A percentile compares a stretch with the other conserved stretches of the same genome.
Evolutionary conservation across 768 basidiomycete species (phyloP).

Genomic region (Macrolepiota fuliginosa): DNA sequence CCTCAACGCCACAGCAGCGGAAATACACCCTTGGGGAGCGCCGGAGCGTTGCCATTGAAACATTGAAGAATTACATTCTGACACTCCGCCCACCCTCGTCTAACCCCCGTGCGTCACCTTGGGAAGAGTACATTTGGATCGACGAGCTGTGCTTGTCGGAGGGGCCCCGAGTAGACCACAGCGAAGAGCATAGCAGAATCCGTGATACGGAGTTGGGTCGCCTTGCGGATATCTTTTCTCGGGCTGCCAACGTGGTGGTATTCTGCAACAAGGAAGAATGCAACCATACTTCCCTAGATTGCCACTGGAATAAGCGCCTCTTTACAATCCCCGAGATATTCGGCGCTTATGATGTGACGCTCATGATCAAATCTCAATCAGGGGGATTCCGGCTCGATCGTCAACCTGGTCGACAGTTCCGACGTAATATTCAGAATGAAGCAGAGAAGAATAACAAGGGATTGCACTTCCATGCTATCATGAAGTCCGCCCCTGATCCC

Average conservation of each 20-base stretch:
- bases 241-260: constrained; percentile 17
- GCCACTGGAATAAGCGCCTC: constrained; percentile 18
- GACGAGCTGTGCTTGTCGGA: constrained; percentile 13
- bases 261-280: constrained; percentile 18
- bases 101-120: not conserved
- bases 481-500: constrained; percentile 17
- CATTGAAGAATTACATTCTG: not conserved
- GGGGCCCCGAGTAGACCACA: not conserved
- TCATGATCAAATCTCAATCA: constrained; percentile 9
- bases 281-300: constrained; percentile 15
- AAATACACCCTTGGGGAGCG: not conserved
- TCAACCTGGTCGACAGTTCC: constrained; percentile 1
- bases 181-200: constrained; percentile 10
- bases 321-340: constrained; percentile 22
- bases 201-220: constrained; percentile 17
- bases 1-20: not conserved
- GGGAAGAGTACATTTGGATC: constrained; percentile 9
- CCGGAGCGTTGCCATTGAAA: not conserved
- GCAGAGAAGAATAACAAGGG: not conserved
- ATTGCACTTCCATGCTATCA: constrained; percentile 19
- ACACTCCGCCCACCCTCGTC: not conserved
- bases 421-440: constrained; percentile 1
- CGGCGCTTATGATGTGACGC: constrained; percentile 15
- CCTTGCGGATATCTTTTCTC: constrained; percentile 20
- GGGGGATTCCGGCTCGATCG: not conserved